Base-by-base conservation (phyloP, 306 rosid genomes). In the Myrica gale region DNA sequence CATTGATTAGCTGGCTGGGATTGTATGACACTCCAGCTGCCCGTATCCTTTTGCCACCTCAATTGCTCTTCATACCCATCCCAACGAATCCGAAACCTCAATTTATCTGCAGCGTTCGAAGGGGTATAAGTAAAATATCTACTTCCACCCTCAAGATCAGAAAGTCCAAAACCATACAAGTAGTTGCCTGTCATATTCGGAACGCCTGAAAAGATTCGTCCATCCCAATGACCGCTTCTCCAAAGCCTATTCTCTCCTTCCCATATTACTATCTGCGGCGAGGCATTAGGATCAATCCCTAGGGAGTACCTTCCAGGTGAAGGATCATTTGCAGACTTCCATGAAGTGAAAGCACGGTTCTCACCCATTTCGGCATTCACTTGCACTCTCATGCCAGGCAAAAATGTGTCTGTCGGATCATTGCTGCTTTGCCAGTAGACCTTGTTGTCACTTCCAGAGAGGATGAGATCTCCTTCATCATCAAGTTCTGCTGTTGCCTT, bases 171-270 rank as follows among this genome's bases (percentile, higher is more conserved):
- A 6, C 98, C 98, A 56, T 72, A 79, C 2, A 74, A 17, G 21
- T 61, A 63, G 21, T 4, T 79, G 0, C 87, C 84, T 3, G 76
- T 70, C 89, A 88, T 87, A 1, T 79, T 79, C 0, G 87, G 76
- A 4, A 93, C 32, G 2, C 98, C 93, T 8, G 75, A 72, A 41
- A 93, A 91, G 13, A 74, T 58, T 78, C 86, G 84, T 45, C 41
- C 80, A 76, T 89, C 89, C 93, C 96, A 93, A 52, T 89, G 87
- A 9, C 98, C 98, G 63, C 96, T 93, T 76, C 97, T 83, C 98
- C 97, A 93, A 61, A 79, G 77, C 72, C 97, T 84, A 0, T 47
- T 13, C 6, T 47, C 55, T 5, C 89, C 93, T 4, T 88, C 83
- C 97, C 98, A 91, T 68, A 93, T 57, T 78, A 91, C 84, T 13